Evolutionary conservation across 495 filamentous ascomycete genomes (phyloP).

Genomic region (Penicillium waksmanii): DNA sequence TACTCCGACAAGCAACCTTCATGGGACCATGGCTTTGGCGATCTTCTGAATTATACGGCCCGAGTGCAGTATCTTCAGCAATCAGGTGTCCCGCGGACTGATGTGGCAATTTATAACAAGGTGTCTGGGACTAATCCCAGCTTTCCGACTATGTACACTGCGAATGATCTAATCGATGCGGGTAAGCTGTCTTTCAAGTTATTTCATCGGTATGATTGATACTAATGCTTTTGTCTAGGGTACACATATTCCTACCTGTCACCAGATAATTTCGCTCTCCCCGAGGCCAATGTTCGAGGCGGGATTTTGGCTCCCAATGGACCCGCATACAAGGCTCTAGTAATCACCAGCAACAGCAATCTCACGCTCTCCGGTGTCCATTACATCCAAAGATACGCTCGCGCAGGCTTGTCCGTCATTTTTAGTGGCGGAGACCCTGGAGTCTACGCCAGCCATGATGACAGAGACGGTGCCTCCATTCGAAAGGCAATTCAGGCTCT

Average conservation of each 20-base stretch:
- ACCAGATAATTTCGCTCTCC: conserved; percentile 49
- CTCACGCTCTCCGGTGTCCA: conserved; percentile 40
- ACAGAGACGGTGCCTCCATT: conserved; percentile 7
- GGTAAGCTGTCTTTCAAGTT: conserved; percentile 10
- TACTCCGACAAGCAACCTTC: conserved; percentile 47
- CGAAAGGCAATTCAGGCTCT: conserved; percentile 17
- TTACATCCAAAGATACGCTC: conserved; percentile 42
- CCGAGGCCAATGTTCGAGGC: conserved; percentile 36
- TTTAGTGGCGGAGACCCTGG: conserved; percentile 17
- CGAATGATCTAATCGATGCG: conserved; percentile 21
- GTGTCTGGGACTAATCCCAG: conserved; percentile 23
- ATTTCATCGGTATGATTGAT: background rate
- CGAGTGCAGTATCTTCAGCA: conserved; percentile 43
- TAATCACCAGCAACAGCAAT: conserved; percentile 42
- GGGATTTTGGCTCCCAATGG: conserved; percentile 41
- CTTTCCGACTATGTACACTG: conserved; percentile 22
- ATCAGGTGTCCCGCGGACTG: conserved; percentile 43
- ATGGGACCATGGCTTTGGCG: conserved; percentile 43
- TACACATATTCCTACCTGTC: conserved; percentile 55
- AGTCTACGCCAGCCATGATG: conserved; percentile 10
- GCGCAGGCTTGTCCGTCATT: conserved; percentile 36
- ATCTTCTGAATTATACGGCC: conserved; percentile 44
- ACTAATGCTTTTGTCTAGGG: background rate
- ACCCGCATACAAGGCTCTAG: conserved; percentile 48
- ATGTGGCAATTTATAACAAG: conserved; percentile 45